Base-by-base conservation (phyloP, 108 stramenopile genomes). In the Nitzschia inconspicua region DNA sequence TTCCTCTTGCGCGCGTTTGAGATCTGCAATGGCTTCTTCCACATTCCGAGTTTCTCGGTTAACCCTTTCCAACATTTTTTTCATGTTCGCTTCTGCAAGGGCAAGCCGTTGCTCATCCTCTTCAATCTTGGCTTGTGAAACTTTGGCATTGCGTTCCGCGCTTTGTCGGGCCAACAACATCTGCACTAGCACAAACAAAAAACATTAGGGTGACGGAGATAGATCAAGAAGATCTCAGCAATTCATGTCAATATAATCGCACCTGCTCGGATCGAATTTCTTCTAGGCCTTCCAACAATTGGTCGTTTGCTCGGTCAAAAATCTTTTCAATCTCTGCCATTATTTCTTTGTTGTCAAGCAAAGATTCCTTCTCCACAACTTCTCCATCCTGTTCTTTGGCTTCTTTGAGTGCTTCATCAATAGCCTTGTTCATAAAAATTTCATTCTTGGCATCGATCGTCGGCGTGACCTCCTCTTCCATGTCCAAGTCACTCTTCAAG, bases 311-410 rank as follows among this genome's bases (percentile, higher is more conserved):
- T 36, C 47, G 67, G 27, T 79, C 78, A 65, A 83, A 83, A 40
- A 83, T 73, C 29, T 66, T 65, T 44, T 65, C 67, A 61, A 83
- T 83, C 39, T 83, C 82, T 32, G 76, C 66, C 78, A 76, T 83
- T 24, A 83, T 50, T 69, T 69, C 66, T 34, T 76, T 58, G 46
- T 83, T 78, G 35, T 83, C 66, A 37, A 83, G 29, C 26, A 83
- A 60, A 3, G 74, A 66, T 34, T 76, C 72, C 23, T 68, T 68
- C 1, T 42, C 47, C 4, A 34, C 13, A 2, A 35, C 32, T 29
- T 53, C 26, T 5, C 29, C 26, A 13, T 70, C 61, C 20, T 19
- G 24, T 47, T 63, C 25, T 40, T 57, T 44, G 3, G 71, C 78
- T 47, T 78, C 73, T 47, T 73, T 36, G 28, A 83, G 8, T 2